phyloP scores from a whole-genome alignment of 75 land plant species.

The Gnetum montanum region DNA sequence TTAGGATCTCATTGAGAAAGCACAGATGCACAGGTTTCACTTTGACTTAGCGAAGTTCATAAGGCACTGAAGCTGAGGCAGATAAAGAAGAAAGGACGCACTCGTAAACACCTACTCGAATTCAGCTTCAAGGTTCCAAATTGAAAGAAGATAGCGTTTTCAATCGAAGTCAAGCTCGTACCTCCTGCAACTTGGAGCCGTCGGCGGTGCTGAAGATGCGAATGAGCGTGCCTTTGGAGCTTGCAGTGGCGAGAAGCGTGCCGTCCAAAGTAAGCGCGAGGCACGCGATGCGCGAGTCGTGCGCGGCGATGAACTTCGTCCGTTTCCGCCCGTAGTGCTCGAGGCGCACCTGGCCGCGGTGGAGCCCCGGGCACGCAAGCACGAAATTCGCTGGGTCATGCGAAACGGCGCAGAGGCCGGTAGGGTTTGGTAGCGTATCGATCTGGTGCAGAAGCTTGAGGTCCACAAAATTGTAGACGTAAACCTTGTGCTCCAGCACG shows the following conservation, averaged over 20 bases:
- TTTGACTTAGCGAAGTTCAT: too few relatives aligned
- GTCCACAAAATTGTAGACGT: slow-evolving; percentile 62
- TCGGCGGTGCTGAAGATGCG: slow-evolving; percentile 66
- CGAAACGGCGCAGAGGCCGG: slow-evolving; percentile 62
- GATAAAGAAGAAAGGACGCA: too few relatives aligned
- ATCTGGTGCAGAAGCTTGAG: slow-evolving; percentile 55
- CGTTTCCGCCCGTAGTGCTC: slow-evolving; percentile 42
- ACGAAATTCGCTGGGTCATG: slow-evolving; percentile 36
- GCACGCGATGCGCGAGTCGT: slow-evolving; percentile 48
- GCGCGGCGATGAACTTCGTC: slow-evolving; percentile 52
- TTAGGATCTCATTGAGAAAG: too few relatives aligned
- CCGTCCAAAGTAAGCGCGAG: slow-evolving; percentile 59
- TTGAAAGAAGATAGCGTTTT: too few relatives aligned
- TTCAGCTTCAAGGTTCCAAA: too few relatives aligned
- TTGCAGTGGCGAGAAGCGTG: slow-evolving; percentile 59
- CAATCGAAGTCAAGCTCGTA: slow-evolving; percentile 10
- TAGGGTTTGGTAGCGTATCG: slow-evolving; percentile 65
- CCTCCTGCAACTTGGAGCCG: slow-evolving; percentile 68
- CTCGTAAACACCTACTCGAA: too few relatives aligned
- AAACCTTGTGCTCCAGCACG: slow-evolving; percentile 62
- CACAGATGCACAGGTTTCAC: too few relatives aligned
- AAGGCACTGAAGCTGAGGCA: too few relatives aligned
- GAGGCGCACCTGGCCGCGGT: slow-evolving; percentile 65
- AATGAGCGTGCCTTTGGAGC: slow-evolving; percentile 75
- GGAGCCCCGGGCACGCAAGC: slow-evolving; percentile 64